Base-by-base conservation (phyloP, 441 rosid genomes). In the Raphanus hybrid region DNA sequence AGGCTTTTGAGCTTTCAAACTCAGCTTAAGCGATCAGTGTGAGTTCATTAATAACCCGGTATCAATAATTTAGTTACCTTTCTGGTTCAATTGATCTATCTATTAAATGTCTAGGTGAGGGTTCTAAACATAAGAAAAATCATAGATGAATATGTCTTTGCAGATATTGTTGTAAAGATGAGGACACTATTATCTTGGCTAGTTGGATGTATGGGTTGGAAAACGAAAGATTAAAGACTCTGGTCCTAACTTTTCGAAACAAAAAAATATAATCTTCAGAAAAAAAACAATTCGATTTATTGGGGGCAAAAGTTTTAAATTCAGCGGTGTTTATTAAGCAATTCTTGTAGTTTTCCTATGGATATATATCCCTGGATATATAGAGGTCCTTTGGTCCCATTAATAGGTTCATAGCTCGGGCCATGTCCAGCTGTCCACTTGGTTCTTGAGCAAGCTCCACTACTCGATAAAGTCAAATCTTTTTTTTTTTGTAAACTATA, bases 381-480 rank as follows among this genome's bases (percentile, higher is more conserved):
- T 37, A 37, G 41, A 37, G 41, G 10, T 8, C 43, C 10, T 52
- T 15, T 54, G 59, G 10, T 54, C 23, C 59, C 26, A 3, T 15
- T 54, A 16, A 6, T 6, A 54, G 59, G 59, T 54, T 54, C 10
- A 54, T 54, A 54, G 59, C 59, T 7, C 59, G 59, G 59, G 59
- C 59, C 59, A 54, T 54, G 59, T 54, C 59, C 59, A 54, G 3
- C 16, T 54, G 59, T 54, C 10, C 59, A 54, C 59, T 54, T 54
- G 59, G 59, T 54, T 48, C 16, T n/a, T 48, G 48, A 48, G 54
- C 16, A 48, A 48, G 54, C 16, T 12, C 54, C 54, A 48, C 54
- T 48, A 48, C 54, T 48, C 54, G n/a, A 48, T 48, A 12, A 48
- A n/a, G 54, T 48, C 54, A 48, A 5, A 48, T n/a, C 54, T 48